phyloP scores from a whole-genome alignment of 345 rosid species.

The Eucalyptus cloeziana region DNA sequence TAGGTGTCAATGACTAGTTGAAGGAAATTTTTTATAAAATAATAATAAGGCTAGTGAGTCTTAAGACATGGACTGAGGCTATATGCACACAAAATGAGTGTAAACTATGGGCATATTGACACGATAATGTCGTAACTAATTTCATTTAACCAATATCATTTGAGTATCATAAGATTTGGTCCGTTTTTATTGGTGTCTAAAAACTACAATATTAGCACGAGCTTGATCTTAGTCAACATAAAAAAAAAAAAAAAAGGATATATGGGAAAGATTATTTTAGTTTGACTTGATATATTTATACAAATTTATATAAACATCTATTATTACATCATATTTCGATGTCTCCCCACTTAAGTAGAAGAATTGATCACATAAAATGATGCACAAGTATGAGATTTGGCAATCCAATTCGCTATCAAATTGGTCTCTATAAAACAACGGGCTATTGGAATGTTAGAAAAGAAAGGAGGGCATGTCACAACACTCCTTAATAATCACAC shows the following conservation, averaged over 20 bases:
- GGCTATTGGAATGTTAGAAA: no score
- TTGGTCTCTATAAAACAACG: background rate
- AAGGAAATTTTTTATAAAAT: no score
- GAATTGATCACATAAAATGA: background rate
- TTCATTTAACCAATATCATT: background rate
- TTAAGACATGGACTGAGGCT: no score
- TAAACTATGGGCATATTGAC: background rate
- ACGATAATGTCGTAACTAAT: accelerated
- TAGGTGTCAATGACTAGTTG: accelerated
- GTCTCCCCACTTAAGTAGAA: background rate
- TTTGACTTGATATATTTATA: background rate
- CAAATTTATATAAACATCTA: accelerated
- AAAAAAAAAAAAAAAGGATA: no score
- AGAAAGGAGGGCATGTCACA: accelerated
- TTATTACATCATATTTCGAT: background rate
- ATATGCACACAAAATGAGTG: background rate
- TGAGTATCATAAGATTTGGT: background rate
- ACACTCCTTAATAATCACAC: background rate
- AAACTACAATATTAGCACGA: background rate
- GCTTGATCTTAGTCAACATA: background rate
- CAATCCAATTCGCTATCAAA: no score
- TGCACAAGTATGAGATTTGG: no score
- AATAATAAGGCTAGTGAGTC: no score
- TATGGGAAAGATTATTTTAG: accelerated
- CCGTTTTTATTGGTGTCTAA: background rate